Base-by-base conservation (phyloP, 306 rosid species). In the Cicer chorassanicum region DNA sequence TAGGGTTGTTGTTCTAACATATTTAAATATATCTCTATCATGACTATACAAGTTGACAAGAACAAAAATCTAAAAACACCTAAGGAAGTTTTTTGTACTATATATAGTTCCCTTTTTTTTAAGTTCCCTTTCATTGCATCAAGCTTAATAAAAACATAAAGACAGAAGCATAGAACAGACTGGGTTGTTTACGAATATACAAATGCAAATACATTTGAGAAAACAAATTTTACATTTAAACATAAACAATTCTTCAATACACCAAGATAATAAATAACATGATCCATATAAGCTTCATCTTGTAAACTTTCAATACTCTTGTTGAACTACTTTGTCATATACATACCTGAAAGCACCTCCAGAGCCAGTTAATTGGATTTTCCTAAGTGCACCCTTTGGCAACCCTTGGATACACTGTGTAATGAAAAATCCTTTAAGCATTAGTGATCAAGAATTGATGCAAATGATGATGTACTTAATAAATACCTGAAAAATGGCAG, bases 401-500 rank as follows among this genome's bases (percentile, higher is more conserved):
- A 92, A 81, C 55, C 98, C 98, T 43, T 90, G 98, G 74, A 92
- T 87, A 82, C 96, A 88, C 96, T 92, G 89, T 60, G 42, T 0
- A 67, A 80, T 80, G 54, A 65, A 72, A 51, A 75, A 75, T 72
- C n/a, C 19, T 61, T 65, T 72, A 61, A 74, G 70, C 38, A 53
- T 72, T 9, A 34, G 43, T 53, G 62, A 55, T 64, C 4, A 36
- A 66, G 24, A 61, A 9, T 57, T 71, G 59, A 64, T 29, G 53
- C 65, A 78, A 16, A 7, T 41, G 15, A 59, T 12, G 42, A 72
- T 18, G 9, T 6, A 8, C 38, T 80, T 48, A 10, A 4, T 29
- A 62, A 40, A 46, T 82, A 91, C 98, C 97, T 93, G 98, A 81
- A 93, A 93, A 79, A 93, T 93, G 11, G 98, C 98, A 60, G 98